Conservation (phyloP, 2,329 filamentous ascomycete genomes). For the Corynespora cassiicola region DNA sequence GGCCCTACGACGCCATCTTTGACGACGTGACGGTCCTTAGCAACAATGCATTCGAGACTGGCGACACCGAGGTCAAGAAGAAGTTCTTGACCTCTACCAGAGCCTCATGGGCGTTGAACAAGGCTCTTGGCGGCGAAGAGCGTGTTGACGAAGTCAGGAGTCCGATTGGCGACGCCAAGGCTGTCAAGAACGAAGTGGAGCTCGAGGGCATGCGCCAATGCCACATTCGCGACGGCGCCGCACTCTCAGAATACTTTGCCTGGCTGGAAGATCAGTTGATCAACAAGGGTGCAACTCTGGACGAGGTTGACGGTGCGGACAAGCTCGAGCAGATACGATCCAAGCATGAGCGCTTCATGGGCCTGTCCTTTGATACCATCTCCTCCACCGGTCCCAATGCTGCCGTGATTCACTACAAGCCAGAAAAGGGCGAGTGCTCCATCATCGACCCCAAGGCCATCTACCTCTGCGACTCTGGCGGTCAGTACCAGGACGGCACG, state of each 20-base stretch:
- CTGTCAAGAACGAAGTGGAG: constrained; percentile 90
- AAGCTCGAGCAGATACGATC: constrained; percentile 81
- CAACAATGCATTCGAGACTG: constrained; percentile 43
- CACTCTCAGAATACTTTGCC: constrained; percentile 89
- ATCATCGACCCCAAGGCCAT: constrained; percentile 83
- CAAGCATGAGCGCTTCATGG: constrained; percentile 77
- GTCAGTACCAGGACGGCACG: constrained; percentile 94
- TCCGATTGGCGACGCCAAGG: constrained; percentile 88
- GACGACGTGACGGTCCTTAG: constrained; percentile 74
- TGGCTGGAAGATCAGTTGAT: constrained; percentile 93
- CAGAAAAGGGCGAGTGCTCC: constrained; percentile 81
- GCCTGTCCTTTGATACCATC: constrained; percentile 93
- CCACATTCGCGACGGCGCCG: constrained; percentile 91
- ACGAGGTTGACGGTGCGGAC: constrained; percentile 91
- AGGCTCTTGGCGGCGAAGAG: constrained; percentile 83
- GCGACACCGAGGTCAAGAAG: constrained; percentile 41
- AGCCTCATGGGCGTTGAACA: constrained; percentile 90
- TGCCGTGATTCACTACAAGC: constrained; percentile 93
- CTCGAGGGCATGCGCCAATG: constrained; percentile 92
- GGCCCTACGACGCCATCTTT: constrained; percentile 84
- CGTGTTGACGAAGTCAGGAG: constrained; percentile 87
- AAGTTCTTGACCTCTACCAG: constrained; percentile 89
- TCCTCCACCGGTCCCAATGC: constrained; percentile 93
- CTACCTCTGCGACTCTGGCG: constrained; percentile 96
- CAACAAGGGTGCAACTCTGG: constrained; percentile 73